Evolutionary conservation across 2,329 filamentous ascomycete genomes (phyloP).

Genomic region (Ophiostoma sp.): DNA sequence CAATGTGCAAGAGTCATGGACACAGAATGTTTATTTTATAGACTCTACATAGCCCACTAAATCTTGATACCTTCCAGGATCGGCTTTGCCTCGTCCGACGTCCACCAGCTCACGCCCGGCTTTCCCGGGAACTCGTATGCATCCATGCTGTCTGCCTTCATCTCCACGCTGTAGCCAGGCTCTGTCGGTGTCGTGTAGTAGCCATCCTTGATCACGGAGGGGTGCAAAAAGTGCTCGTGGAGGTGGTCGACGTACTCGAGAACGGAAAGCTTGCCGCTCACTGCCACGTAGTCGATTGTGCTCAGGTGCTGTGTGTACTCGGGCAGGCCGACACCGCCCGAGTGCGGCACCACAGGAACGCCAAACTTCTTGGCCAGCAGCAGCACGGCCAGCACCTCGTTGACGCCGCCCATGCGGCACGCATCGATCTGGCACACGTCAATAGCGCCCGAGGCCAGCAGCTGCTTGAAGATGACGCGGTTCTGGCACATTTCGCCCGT

Average conservation of each 20-base stretch:
- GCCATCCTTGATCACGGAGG: conserved; percentile 71
- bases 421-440: conserved; percentile 88
- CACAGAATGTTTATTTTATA: background rate
- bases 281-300: conserved; percentile 88
- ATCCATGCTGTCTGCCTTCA: conserved; percentile 86
- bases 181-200: conserved; percentile 82
- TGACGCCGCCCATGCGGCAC: conserved; percentile 82
- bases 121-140: conserved; percentile 69
- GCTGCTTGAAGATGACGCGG: conserved; percentile 88
- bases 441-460: conserved; percentile 72
- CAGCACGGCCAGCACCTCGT: conserved; percentile 85
- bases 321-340: conserved; percentile 80
- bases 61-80: conserved; percentile 63
- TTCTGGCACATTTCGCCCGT: conserved; percentile 97
- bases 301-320: conserved; percentile 92
- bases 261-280: conserved; percentile 73
- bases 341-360: conserved; percentile 83
- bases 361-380: conserved; percentile 75
- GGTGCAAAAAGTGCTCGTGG: conserved; percentile 88
- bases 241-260: conserved; percentile 90
- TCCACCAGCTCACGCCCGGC: conserved; percentile 80
- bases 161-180: conserved; percentile 87
- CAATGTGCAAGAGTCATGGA: background rate
- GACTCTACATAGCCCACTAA: conserved; percentile 30
- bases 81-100: conserved; percentile 66